phyloP scores from a whole-genome alignment of 129 eudicot species.

The Solidago caesia region DNA sequence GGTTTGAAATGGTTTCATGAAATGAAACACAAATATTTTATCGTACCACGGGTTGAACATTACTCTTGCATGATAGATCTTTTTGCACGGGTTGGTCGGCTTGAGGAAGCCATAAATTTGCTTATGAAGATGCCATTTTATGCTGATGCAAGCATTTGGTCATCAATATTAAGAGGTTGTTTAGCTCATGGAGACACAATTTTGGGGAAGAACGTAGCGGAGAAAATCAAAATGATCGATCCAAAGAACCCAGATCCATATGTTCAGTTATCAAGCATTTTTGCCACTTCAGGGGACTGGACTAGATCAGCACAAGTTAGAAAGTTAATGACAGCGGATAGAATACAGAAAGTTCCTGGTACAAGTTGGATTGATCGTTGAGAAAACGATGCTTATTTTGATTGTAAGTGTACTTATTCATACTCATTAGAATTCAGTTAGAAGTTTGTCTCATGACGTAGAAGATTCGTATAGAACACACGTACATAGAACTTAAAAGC shows the following conservation, averaged over 20 bases:
- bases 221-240: conserved; percentile 50
- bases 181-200: conserved; percentile 55
- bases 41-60: conserved; percentile 71
- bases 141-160: conserved; percentile 80
- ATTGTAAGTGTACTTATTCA: not conserved
- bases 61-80: conserved; percentile 86
- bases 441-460: not conserved
- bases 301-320: conserved; percentile 56
- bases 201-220: conserved; percentile 57
- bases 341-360: conserved; percentile 64
- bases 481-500: too few species aligned
- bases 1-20: conserved; percentile 67
- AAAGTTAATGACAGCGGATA: conserved; percentile 47
- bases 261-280: conserved; percentile 66
- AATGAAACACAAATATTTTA: conserved; percentile 61
- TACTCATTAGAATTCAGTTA: not conserved
- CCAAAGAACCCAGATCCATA: conserved; percentile 65
- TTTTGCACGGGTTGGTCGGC: conserved; percentile 64
- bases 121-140: conserved; percentile 54
- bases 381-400: not conserved
- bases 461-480: not conserved
- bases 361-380: conserved; percentile 66
- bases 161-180: conserved; percentile 83
- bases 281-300: conserved; percentile 79
- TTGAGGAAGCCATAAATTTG: conserved; percentile 63